These are phyloP conservation scores for Parathielavia appendiculata DNA, from an alignment of 495 filamentous ascomycete species.

Conservation along the genomic window DNA sequence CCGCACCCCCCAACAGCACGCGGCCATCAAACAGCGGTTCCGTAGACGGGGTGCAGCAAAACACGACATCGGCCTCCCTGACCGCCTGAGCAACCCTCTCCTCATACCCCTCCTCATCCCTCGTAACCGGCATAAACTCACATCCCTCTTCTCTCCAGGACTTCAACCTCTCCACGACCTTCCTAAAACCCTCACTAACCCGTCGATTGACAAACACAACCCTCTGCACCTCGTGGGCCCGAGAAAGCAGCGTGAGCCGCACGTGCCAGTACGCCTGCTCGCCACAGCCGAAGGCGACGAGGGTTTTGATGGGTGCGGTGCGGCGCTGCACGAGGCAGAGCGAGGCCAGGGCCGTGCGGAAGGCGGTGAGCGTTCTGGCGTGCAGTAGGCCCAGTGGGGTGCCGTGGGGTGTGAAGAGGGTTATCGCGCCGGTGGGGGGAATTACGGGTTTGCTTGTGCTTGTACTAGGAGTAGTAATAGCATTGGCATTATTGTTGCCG, in stretches of 20 bases:
- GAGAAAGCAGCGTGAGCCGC: constrained; percentile 70
- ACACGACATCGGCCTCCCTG: constrained; percentile 66
- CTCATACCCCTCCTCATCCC: constrained; percentile 64
- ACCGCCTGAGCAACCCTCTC: constrained; percentile 63
- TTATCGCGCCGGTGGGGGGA: constrained; percentile 71
- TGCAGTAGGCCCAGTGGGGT: constrained; percentile 73
- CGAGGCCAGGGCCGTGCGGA: constrained; percentile 83
- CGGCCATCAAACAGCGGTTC: constrained; percentile 46
- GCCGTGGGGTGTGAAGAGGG: constrained; percentile 60
- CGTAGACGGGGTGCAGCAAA: constrained; percentile 57
- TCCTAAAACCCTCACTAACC: constrained; percentile 52
- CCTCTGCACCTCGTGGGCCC: constrained; percentile 63
- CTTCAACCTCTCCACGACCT: constrained; percentile 54
- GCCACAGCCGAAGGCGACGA: constrained; percentile 85
- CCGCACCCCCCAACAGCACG: constrained; percentile 60
- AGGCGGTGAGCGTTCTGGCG: constrained; percentile 82
- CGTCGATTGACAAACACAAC: constrained; percentile 68
- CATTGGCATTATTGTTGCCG: too few relatives aligned
- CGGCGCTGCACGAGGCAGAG: constrained; percentile 70
- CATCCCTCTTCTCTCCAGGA: constrained; percentile 54
- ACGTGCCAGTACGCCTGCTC: constrained; percentile 93
- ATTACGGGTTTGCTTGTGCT: constrained; percentile 44
- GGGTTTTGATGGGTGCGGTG: constrained; percentile 54
- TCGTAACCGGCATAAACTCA: constrained; percentile 66
- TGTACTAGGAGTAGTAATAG: too few relatives aligned